Base-by-base conservation (phyloP, 1,284 basidiomycete species). In the Mycena citricolor region DNA sequence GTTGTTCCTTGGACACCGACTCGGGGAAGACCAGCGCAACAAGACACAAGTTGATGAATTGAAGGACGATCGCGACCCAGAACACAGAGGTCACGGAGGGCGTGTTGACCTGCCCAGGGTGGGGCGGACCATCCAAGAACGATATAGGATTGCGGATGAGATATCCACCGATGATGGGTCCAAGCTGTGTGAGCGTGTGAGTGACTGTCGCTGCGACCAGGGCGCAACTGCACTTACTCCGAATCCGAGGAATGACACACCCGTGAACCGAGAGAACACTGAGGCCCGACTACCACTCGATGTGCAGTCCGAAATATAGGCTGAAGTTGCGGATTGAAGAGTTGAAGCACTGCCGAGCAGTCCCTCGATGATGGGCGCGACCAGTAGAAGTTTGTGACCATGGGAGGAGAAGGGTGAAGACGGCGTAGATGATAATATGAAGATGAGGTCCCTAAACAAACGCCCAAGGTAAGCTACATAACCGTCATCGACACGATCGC, bases 271-370 rank as follows among this genome's bases (percentile, higher is more conserved):
- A 17, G 87, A 84, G 66, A 92, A 94, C 26, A 89, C 79, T 23
- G 81, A 77, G 0, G 90, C 83, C 30, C 90, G 79, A 16, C 88
- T 90, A 30, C 90, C 90, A 46, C 83, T 76, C 2, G 88, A 87
- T 2, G 91, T 93, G 59, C 87, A 87, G 59, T 94, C 90, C 13
- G 86, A 86, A 33, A 91, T 71, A 61, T 94, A 97, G 1, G 93
- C 90, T 23, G 88, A 83, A 31, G 82, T 82, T 0, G 89, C 83
- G 2, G 86, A 83, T 47, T 83, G 78, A 7, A 94, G 68, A 0
- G 90, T 87, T 4, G 86, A 80, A 74, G 86, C 87, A 12, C 94
- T 90, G 16, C 94, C 94, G 3, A 94, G 73, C 4, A 84, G 61
- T 8, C 94, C 94, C 57, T 97, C 93, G 19, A 93, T 66, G 21